Base-by-base conservation (phyloP, 2,329 filamentous ascomycete species). In the Diplocarpon rosae region DNA sequence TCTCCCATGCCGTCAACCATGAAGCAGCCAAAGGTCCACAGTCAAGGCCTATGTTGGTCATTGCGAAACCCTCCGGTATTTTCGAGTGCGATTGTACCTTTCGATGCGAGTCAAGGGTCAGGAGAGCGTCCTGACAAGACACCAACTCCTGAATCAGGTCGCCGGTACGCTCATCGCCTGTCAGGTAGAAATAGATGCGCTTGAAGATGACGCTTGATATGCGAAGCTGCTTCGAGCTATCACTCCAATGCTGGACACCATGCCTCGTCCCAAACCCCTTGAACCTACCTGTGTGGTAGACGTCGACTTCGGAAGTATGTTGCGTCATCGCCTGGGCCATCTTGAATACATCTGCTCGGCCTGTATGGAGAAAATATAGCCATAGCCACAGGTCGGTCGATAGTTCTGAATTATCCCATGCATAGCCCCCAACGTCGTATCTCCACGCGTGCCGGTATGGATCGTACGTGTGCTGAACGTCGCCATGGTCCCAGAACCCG, bases 381-480 rank as follows among this genome's bases (percentile, higher is more conserved):
- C 76, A 80, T 52, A 80, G 70, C 62, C 73, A 80, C 2, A 80
- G 59, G 51, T 80, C 75, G 0, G 77, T 73, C 0, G 76, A 80
- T 0, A 81, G 64, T 56, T 81, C 76, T 0, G 72, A 76, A 54
- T 80, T 80, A 39, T 80, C 76, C 77, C 76, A 80, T 0, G 75
- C 76, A 45, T 75, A 80, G 0, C 77, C 77, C 4, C 76, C 76
- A 13, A 80, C 59, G 37, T 81, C 77, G 45, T 80, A 80, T 1
- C 74, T 68, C 77, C 77, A 81, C 1, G 66, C 66, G 49, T 80
- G 76, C 4, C 76, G 64, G 55, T 78, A 69, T 0, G 57, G 50
- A 39, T 81, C 76, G 49, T 80, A 80, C 0, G 74, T 73, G 52
- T 80, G 76, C 66, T 75, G 75, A 31, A 80, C 66, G 49, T 81